Evolutionary conservation across 2,329 filamentous ascomycete genomes (phyloP).

Genomic region (Fusarium albosuccineum): DNA sequence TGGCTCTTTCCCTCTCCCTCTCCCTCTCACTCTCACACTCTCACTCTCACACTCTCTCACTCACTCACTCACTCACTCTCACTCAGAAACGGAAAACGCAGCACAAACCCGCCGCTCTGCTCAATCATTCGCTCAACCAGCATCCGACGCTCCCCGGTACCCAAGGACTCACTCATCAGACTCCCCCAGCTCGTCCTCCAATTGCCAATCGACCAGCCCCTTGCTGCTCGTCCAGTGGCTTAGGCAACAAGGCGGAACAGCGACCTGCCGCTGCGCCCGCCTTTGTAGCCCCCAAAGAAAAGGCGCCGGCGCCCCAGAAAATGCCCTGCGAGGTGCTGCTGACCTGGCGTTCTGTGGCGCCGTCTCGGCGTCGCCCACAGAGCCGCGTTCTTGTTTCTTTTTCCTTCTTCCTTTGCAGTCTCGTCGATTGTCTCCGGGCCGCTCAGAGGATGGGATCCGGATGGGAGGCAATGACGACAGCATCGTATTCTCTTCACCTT

Average conservation of each 20-base stretch:
- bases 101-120: conserved; percentile 18
- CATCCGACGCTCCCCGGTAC: conserved; percentile 3
- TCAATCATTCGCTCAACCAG: conserved; percentile 10
- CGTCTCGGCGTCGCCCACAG: not conserved
- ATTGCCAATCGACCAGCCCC: conserved; percentile 23
- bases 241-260: conserved; percentile 48
- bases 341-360: not conserved
- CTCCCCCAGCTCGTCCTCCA: conserved; percentile 24
- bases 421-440: too few relatives aligned
- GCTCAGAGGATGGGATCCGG: not conserved
- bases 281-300: conserved; percentile 17
- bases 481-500: not conserved
- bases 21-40: conserved; percentile 15
- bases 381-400: too few relatives aligned
- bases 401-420: too few relatives aligned
- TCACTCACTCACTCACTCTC: conserved; percentile 6
- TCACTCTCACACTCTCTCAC: conserved; percentile 18
- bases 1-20: conserved; percentile 23
- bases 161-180: not conserved
- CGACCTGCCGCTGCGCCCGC: conserved; percentile 25
- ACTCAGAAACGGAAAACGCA: conserved; percentile 28
- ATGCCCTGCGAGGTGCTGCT: conserved; percentile 19
- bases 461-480: not conserved
- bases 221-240: conserved; percentile 35
- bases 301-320: conserved; percentile 13